phyloP scores from a whole-genome alignment of 75 land plant species.

The Pinus taeda region DNA sequence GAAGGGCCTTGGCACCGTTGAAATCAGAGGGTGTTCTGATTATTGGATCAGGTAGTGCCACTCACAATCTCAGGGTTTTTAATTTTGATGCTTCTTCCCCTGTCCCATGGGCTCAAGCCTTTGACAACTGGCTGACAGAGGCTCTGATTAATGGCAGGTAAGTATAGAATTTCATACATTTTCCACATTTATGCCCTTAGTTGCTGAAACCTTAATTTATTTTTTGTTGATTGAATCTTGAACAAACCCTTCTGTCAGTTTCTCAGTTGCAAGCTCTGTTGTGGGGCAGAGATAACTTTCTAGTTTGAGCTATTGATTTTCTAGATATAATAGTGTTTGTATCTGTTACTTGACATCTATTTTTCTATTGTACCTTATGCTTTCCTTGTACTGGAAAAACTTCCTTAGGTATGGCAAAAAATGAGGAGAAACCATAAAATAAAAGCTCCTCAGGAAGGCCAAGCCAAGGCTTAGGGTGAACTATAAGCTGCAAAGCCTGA shows the following conservation, averaged over 20 bases:
- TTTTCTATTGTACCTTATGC: background rate
- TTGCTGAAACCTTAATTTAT: background rate
- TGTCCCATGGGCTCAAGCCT: conserved; percentile 57
- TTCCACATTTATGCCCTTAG: background rate
- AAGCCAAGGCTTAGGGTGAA: background rate
- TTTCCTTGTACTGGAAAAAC: too few species aligned
- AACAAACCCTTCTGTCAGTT: background rate
- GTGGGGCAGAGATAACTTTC: background rate
- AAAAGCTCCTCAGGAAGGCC: background rate
- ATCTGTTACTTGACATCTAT: background rate
- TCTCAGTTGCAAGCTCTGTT: background rate
- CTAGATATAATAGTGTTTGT: background rate
- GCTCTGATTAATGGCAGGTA: conserved; percentile 63
- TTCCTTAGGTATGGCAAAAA: background rate
- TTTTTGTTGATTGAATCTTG: background rate
- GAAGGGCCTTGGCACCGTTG: conserved; percentile 80
- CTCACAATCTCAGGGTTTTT: conserved; percentile 59
- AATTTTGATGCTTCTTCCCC: conserved; percentile 5
- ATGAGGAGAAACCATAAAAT: background rate
- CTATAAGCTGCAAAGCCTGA: background rate
- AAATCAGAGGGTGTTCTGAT: conserved; percentile 75
- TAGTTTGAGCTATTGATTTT: background rate
- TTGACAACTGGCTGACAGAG: conserved; percentile 75
- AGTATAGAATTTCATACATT: background rate
- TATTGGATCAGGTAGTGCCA: conserved; percentile 75